Percentiles rank a stretch among this genome's conserved stretches.
phyloP scores from a whole-genome alignment of 352 stramenopile species.

The Peronospora destructor region DNA sequence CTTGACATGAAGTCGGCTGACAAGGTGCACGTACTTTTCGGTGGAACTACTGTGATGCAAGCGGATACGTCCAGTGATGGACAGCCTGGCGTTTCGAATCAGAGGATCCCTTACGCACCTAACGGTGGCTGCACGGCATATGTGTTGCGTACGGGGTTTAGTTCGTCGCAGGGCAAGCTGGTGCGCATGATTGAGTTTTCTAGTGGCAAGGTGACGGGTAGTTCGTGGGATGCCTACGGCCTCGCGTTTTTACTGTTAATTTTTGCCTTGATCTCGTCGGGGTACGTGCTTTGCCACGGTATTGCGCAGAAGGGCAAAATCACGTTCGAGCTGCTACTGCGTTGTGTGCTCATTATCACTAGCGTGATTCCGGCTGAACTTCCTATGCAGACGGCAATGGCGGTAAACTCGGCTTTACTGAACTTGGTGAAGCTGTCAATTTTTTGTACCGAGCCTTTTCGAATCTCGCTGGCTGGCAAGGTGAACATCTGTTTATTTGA shows the following conservation, averaged over 20 bases:
- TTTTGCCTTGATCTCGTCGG: slow-evolving; percentile 93
- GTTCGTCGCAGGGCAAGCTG: slow-evolving; percentile 96
- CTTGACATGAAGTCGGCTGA: slow-evolving; percentile 84
- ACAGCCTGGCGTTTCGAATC: slow-evolving; percentile 9
- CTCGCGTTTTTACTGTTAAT: slow-evolving; percentile 94
- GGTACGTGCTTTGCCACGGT: slow-evolving; percentile 90
- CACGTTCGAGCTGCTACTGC: slow-evolving; percentile 93
- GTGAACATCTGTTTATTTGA: slow-evolving; percentile 97
- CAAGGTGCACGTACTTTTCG: slow-evolving; percentile 90
- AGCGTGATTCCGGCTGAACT: slow-evolving; percentile 97
- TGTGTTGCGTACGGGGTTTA: slow-evolving; percentile 95
- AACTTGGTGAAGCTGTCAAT: slow-evolving; percentile 93
- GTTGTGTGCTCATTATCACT: slow-evolving; percentile 98
- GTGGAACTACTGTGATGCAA: slow-evolving; percentile 89
- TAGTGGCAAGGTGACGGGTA: slow-evolving; percentile 93
- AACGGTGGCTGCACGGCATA: slow-evolving; percentile 91
- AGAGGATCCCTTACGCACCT: slow-evolving; percentile 65
- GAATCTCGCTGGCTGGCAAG: slow-evolving; percentile 95
- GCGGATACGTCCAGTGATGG: slow-evolving; percentile 45
- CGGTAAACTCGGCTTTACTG: slow-evolving; percentile 94
- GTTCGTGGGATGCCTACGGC: slow-evolving; percentile 92
- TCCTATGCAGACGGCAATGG: slow-evolving; percentile 96
- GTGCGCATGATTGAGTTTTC: slow-evolving; percentile 97
- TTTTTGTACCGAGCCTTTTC: slow-evolving; percentile 98
- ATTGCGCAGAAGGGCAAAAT: slow-evolving; percentile 87